These are phyloP conservation scores for Thinopyrum obtusiflorum DNA, from an alignment of 202 grass and related monocot genomes.

Conservation along the genomic window DNA sequence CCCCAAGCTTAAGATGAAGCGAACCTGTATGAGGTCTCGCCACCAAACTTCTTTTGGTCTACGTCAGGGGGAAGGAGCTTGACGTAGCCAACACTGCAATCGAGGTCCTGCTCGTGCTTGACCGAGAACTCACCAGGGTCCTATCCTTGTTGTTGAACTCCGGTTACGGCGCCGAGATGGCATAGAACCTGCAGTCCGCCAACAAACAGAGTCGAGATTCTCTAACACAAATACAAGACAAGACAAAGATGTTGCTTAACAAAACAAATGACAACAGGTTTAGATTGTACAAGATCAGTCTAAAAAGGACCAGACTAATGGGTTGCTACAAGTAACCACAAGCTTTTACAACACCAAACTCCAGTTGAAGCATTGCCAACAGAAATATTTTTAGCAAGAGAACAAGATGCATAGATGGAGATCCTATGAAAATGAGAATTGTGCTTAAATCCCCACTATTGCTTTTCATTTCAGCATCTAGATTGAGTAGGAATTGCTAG, in stretches of 20 bases:
- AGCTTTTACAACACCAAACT: too few relatives aligned
- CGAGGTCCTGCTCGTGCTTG: constrained; percentile 74
- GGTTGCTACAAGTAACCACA: too few relatives aligned
- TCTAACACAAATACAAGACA: too few relatives aligned
- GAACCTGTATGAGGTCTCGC: too few relatives aligned
- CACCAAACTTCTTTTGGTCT: constrained; percentile 70
- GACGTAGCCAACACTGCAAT: constrained; percentile 64
- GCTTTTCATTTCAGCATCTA: background rate
- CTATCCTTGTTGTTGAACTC: constrained; percentile 60
- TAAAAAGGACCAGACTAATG: too few relatives aligned
- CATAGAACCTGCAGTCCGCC: constrained; percentile 66
- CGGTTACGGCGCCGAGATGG: constrained; percentile 54
- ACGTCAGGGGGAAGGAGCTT: constrained; percentile 53
- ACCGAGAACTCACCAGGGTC: constrained; percentile 68
- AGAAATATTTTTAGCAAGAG: background rate
- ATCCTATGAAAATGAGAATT: background rate
- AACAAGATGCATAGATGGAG: background rate
- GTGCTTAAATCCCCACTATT: background rate
- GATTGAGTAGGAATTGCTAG: background rate
- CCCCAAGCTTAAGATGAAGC: constrained; percentile 6
- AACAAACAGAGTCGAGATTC: background rate
- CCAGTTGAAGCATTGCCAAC: background rate
- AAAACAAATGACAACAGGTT: too few relatives aligned
- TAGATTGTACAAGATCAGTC: too few relatives aligned
- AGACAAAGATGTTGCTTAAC: too few relatives aligned